Evolutionary conservation across 192 early-diverging fungal genomes (phyloP), one percentile per base, ranked within the genome.

Genomic region (Podila minutissima): DNA sequence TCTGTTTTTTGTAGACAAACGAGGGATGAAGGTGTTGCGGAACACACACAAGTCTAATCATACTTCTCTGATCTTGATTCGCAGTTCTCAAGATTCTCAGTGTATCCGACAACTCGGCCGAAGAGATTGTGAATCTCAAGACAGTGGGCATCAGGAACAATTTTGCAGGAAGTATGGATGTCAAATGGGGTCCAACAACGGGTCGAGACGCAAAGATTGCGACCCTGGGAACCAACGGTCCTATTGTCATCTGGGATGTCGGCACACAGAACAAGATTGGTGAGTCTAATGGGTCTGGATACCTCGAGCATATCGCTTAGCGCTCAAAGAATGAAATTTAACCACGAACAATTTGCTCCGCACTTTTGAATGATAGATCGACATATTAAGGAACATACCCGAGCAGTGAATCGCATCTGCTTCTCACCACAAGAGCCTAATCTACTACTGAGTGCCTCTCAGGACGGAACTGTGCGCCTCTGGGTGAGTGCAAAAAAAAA

Each of bases 161-260:
- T 13, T 92, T 87, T 69, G 87, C 86, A 62, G 84, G 85, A 69
- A 89, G 85, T 59, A 94, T 88, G 60, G 94, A 95, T 79, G 93
- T 94, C 20, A 93, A 93, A 65, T 95, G 94, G 94, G 93, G 91
- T n/a, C 74, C 74, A 26, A 71, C 55, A 12, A 61, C 67, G 41
- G 72, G 67, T 74, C 86, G 91, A 28, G 88, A 86, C 60, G 85
- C 86, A 32, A 94, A 93, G 64, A 85, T 94, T 35, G 91, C 94
- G 1, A 91, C 93, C 3, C 87, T 91, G 17, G 86, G 91, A 1
- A 89, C 85, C 17, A 93, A 90, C 72, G 93, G 93, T 31, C 86
- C 89, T 5, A 93, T 96, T 51, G 75, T 89, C 32, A 84, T 95
- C 8, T 96, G 90, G 91, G 95, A 96, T 84, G 35, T 90, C 26